Evolutionary conservation across 2,329 filamentous ascomycete species (phyloP), one percentile per base, ranked within the genome.

Genomic region (Chrysoporthe deuterocubensis): DNA sequence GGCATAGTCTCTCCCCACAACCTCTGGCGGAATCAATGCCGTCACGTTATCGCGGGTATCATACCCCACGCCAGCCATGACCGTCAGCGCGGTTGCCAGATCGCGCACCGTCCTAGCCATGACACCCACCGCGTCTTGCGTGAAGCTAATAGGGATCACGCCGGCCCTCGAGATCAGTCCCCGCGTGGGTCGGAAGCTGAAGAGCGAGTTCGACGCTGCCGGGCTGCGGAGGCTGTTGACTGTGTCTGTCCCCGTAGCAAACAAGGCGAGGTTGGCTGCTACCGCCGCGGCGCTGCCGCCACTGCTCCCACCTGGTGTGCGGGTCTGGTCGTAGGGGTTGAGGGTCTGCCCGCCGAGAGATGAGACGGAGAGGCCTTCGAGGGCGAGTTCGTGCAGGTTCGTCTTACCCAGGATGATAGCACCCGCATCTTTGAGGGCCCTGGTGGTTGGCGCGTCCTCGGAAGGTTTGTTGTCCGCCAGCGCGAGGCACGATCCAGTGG

Each of bases 261-360:
- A 80, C 0, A 90, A 80, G 1, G 84, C 85, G 66, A 90, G 83
- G 32, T 83, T 86, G 14, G 78, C 73, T 4, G 77, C 87, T 40
- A 91, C 79, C 0, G 86, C 87, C 0, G 87, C 87, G 0, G 86
- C 88, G 0, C 86, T 88, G 0, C 89, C 89, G 13, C 88, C 88
- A 42, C 86, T 89, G 57, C 85, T 88, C 0, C 89, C 89, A 3
- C 89, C 89, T 0, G 89, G 88, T 0, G 89, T 91, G n/a, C 90
- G 84, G 0, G 81, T 82, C 1, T 79, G 75, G 74, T 92, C 89
- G 71, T 93, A 92, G 0, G 89, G 88, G 74, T 91, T 91, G 69
- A 86, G 74, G 0, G 88, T 90, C 75, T 91, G 89, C 0, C 89
- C 89, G 14, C 87, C 88, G 0, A 89, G 74, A 0, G 86, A 89